Conservation (phyloP, 371 early-diverging fungal genomes). For the Nematocida ausubeli region DNA sequence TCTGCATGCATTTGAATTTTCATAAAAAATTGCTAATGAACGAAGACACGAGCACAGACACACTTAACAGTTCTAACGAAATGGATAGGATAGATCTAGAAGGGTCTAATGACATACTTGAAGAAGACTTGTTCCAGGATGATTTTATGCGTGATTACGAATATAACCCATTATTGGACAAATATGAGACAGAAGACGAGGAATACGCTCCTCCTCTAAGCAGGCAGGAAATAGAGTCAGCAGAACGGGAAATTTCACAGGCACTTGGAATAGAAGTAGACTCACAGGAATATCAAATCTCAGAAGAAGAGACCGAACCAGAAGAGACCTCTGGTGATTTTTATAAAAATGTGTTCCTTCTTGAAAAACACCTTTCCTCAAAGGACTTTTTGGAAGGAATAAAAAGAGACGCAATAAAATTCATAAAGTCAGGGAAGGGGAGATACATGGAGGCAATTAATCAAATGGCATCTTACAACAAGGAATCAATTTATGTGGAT, state of each 20-base stretch:
- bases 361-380: conserved; percentile 48
- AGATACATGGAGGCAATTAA: conserved; percentile 65
- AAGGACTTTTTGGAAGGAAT: conserved; percentile 28
- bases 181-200: conserved; percentile 45
- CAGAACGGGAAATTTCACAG: conserved; percentile 30
- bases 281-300: not conserved
- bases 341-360: not conserved
- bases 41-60: conserved; percentile 11
- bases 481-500: conserved; percentile 61
- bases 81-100: conserved; percentile 22
- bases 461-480: conserved; percentile 66
- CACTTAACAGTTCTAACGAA: not conserved
- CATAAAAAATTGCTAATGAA: conserved; percentile 49
- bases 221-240: conserved; percentile 29
- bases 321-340: not conserved
- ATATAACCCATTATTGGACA: conserved; percentile 37
- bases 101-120: conserved; percentile 27
- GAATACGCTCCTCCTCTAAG: conserved; percentile 39
- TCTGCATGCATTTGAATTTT: conserved; percentile 23
- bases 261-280: not conserved
- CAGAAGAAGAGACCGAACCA: not conserved
- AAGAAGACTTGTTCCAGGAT: conserved; percentile 39
- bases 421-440: conserved; percentile 48
- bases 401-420: conserved; percentile 49
- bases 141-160: conserved; percentile 41